Base-by-base conservation (phyloP, 768 basidiomycete genomes). In the Mycena belliarum region DNA sequence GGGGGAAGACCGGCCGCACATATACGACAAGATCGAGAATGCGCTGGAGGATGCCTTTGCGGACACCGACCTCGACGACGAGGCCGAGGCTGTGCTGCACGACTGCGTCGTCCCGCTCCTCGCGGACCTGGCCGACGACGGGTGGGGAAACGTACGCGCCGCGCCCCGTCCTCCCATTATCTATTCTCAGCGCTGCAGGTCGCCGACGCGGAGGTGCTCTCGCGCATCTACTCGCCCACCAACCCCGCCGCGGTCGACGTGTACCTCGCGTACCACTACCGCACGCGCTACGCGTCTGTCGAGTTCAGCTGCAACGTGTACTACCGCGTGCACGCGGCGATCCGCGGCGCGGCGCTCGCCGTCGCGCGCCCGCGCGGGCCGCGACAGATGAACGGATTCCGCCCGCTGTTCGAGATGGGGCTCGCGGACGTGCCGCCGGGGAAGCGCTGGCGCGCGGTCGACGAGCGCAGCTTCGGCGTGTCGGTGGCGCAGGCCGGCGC, bases 261-360 rank as follows among this genome's bases (percentile, higher is more conserved):
- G 3, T 57, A 45, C 21, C 35, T 57, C 12, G 56, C 51, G 24
- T 52, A 57, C 44, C 56, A 57, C 37, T 52, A 57, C 44, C 56
- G 56, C 28, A 57, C 56, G 25, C 56, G 56, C 10, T 57, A 57
- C 49, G 10, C n/a, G 2, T 57, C 56, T n/a, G 56, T 57, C 5
- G 56, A 57, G 25, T 57, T 57, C 12, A 26, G 28, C 49, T 57
- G 49, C 55, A 57, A 57, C 49, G 20, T 57, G 3, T 57, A 38
- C 49, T 57, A 57, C n/a, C 49, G 55, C 35, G 26, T 15, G 14
- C 49, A 57, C 18, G n/a, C 49, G 2, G 21, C 56, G 26, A 41
- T 57, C 23, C 18, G 24, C 1, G 37, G 38, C 7, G 3, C 42
- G 14, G 32, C 50, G 25, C 49, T 57, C 32, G n/a, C 7, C 8